Base-by-base conservation (phyloP, 768 basidiomycete species). In the Rhodotorula toruloides region DNA sequence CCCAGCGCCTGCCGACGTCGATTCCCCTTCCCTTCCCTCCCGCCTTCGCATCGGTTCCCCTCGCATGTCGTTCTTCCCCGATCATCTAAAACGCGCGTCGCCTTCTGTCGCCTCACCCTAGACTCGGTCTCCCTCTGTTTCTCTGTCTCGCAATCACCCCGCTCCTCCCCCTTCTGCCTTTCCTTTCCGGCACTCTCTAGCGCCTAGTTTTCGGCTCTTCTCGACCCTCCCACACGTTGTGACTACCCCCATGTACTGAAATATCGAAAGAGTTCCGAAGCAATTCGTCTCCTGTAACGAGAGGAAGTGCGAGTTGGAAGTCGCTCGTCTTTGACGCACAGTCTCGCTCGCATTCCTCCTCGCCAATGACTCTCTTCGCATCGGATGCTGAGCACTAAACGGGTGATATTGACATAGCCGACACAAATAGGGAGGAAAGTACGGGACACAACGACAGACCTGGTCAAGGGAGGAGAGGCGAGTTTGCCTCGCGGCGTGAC, bases 41-140 rank as follows among this genome's bases (percentile, higher is more conserved):
- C 17, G 17, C 43, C 25, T 12, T 54, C 52, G 42, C 52, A 43
- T 61, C 36, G 49, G n/a, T n/a, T 53, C 34, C 11, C 13, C 11
- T 43, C 39, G 59, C 59, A 61, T 54, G 60, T 61, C 60, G 60
- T 61, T 52, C 50, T n/a, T 6, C 25, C 2, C 34, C 50, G 34
- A 31, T 25, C 43, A 16, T 27, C 31, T 43, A 60, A 60, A 60
- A 29, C 29, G 47, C 34, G 3, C 42, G 29, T 14, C 29, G 10
- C 44, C 17, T 22, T 21, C 37, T 27, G 19, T 36, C 27, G 25
- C 43, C 25, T 48, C 37, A 40, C n/a, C 2, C 60, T 17, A n/a
- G 7, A 5, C 37, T 1, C 36, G 29, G 25, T 13, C 54, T 42
- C 42, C 44, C 50, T 19, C 25, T 61, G 27, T 16, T 17, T 37